Evolutionary conservation across 2,329 filamentous ascomycete species (phyloP), one percentile per base, ranked within the genome.

Genomic region (Pseudocercospora fuligena): DNA sequence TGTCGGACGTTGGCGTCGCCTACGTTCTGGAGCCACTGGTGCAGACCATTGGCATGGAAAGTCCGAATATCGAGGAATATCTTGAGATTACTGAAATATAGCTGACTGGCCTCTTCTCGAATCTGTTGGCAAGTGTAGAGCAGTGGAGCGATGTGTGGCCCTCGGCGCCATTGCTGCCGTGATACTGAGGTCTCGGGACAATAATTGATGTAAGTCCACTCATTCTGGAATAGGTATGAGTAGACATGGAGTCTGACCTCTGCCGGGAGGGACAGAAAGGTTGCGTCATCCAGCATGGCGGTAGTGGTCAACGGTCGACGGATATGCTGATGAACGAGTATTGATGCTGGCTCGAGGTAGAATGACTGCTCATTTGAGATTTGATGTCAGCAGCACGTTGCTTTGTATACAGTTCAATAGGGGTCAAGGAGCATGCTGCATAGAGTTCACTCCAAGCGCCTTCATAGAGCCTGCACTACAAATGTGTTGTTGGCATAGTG

Each of bases 191-290:
- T 53, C 19, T 43, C 19, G 21, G 43, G 23, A 51, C 59, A 65
- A 8, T 64, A 51, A 27, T 62, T 61, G 60, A 70, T 66, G 57
- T 69, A 63, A 19, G 58, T 21, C 54, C 58, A 63, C 14, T 66
- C 68, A 25, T 60, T 60, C 33, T 46, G 43, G 58, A 69, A 66
- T 40, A 72, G 64, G 51, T 63, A 66, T 7, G 66, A 60, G 53
- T 65, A 70, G 51, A 72, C 67, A 29, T 53, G 53, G 8, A 69
- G 56, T 8, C 70, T 60, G 25, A 70, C 46, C 36, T 72, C 70
- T 16, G 61, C 56, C 6, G 70, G 70, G 2, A 72, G 53, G 46
- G 57, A 59, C 23, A 70, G 63, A 12, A 72, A 64, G 36, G 60
- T 59, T 40, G 60, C 27, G n/a, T 59, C 29, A 25, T 54, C 21